A percentile compares a stretch with the other conserved stretches of the same genome.
Conservation (phyloP, 2,329 filamentous ascomycete genomes). For the Ophiocordyceps camponoti-floridani region DNA sequence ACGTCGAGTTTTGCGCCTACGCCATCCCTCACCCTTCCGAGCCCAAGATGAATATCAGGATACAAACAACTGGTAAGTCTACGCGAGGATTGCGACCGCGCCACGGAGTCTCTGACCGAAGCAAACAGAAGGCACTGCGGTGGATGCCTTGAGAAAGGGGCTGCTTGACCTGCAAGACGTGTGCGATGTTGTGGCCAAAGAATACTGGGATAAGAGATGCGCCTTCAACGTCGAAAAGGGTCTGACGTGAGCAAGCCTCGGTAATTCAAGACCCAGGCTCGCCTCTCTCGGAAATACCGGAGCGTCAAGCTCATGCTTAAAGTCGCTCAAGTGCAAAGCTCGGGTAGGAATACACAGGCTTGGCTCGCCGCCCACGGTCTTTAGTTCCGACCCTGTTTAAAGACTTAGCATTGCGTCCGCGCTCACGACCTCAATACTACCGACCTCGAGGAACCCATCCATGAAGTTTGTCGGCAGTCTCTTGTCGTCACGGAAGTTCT, state of each 20-base stretch:
- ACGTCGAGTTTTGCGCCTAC: constrained; percentile 97
- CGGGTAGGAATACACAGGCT: constrained; percentile 12
- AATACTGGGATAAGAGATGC: constrained; percentile 49
- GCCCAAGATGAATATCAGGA: constrained; percentile 88
- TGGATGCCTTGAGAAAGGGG: constrained; percentile 79
- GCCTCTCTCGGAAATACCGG: not conserved
- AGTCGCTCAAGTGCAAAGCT: not conserved
- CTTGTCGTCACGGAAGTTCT: constrained; percentile 58
- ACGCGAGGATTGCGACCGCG: not conserved
- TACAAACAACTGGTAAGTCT: constrained; percentile 79
- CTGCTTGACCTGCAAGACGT: constrained; percentile 76
- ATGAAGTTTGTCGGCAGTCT: constrained; percentile 82
- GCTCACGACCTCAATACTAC: constrained; percentile 9
- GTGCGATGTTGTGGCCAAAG: constrained; percentile 84
- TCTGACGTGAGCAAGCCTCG: constrained; percentile 9
- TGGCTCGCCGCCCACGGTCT: constrained; percentile 8
- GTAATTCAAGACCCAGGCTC: not conserved
- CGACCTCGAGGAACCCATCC: constrained; percentile 82
- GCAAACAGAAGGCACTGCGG: constrained; percentile 52
- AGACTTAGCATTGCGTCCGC: not conserved
- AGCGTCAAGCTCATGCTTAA: not conserved
- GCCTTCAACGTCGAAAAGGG: constrained; percentile 16
- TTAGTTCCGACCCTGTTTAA: constrained; percentile 36
- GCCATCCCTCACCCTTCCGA: constrained; percentile 95
- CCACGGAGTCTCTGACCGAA: not conserved